Conservation (phyloP, 208 protist genomes). For the Wallacemonas sp. region DNA sequence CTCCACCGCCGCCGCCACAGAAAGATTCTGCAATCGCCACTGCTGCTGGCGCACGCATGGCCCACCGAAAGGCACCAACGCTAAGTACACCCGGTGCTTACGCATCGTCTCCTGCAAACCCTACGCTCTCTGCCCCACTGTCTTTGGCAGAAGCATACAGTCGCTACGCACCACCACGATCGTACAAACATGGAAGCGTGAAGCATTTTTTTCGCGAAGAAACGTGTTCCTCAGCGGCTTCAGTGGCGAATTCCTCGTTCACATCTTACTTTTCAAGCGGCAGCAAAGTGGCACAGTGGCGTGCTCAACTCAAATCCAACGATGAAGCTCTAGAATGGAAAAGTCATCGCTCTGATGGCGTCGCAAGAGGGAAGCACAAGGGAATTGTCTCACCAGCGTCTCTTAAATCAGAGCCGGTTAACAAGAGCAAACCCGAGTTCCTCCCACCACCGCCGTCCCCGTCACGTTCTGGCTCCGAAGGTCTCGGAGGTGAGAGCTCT, state of each 20-base stretch:
- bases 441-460: not conserved
- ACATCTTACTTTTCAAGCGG: conserved; percentile 8
- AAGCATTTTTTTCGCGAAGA: conserved; percentile 5
- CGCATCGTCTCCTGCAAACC: not conserved
- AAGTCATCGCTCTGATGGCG: not conserved
- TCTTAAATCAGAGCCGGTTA: not conserved
- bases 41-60: too few species aligned
- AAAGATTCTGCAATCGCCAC: too few species aligned
- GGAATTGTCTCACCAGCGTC: not conserved
- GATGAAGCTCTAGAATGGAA: not conserved
- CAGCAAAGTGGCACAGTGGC: conserved; percentile 10
- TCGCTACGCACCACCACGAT: conserved; percentile 4
- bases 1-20: conserved; percentile 4
- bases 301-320: conserved; percentile 5
- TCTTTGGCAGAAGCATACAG: conserved; percentile 11
- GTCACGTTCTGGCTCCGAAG: not conserved
- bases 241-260: conserved; percentile 11
- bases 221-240: not conserved
- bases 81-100: not conserved
- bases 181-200: not conserved
- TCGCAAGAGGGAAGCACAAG: not conserved
- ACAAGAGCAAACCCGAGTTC: conserved; percentile 3
- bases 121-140: not conserved
- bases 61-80: not conserved
- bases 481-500: not conserved